phyloP scores from a whole-genome alignment of 2,329 filamentous ascomycete species.

The Fusarium incarnatum region DNA sequence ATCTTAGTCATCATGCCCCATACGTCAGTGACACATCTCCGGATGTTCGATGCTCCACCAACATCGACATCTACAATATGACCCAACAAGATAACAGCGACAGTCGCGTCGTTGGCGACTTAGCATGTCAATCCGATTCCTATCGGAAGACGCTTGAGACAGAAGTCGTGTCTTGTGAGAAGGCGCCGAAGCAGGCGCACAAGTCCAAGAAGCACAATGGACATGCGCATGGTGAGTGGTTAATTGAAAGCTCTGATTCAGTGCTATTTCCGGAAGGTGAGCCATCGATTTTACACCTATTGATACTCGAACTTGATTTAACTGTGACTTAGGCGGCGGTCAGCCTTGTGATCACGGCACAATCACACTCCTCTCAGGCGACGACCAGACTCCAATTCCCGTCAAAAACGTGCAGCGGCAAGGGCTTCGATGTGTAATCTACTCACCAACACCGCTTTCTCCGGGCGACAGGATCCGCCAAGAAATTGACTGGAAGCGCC shows the following conservation, averaged over 20 bases:
- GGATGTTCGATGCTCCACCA: background rate
- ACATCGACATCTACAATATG: conserved; percentile 13
- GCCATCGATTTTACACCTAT: accelerated
- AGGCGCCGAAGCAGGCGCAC: conserved; percentile 28
- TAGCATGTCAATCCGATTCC: conserved; percentile 47
- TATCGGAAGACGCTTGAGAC: conserved; percentile 45
- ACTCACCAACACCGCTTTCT: conserved; percentile 33
- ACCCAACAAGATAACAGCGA: background rate
- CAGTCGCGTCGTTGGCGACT: conserved; percentile 42
- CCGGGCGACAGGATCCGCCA: conserved; percentile 43
- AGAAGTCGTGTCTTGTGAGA: conserved; percentile 46
- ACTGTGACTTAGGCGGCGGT: conserved; percentile 44
- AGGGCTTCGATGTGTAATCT: conserved; percentile 44
- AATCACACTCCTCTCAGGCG: conserved; percentile 21
- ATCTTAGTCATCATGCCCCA: conserved; percentile 34
- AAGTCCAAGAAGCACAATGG: conserved; percentile 42
- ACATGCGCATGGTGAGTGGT: conserved; percentile 44
- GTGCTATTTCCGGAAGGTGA: conserved; percentile 49
- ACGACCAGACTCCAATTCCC: conserved; percentile 26
- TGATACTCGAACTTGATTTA: accelerated
- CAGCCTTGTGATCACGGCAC: conserved; percentile 50
- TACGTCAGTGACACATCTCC: conserved; percentile 17
- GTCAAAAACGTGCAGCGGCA: conserved; percentile 46
- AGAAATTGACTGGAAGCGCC: conserved; percentile 45
- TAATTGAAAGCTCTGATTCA: conserved; percentile 49